These are phyloP conservation scores for Claviceps sp. DNA, from an alignment of 2,329 filamentous ascomycete genomes.

Conservation along the genomic window DNA sequence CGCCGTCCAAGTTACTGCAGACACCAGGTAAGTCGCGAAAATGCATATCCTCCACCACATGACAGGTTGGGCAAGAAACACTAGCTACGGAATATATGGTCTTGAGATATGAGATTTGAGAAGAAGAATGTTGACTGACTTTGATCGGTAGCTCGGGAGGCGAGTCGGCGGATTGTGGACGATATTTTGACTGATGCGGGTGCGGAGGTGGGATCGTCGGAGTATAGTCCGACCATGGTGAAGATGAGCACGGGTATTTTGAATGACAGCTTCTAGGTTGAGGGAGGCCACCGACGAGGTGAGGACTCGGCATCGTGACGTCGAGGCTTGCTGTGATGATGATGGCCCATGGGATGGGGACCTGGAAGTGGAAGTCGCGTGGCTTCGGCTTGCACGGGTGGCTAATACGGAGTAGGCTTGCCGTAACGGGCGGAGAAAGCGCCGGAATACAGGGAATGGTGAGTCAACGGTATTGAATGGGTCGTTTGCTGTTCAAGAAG, in stretches of 20 bases:
- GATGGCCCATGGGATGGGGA: too few relatives aligned
- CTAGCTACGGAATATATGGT: not conserved
- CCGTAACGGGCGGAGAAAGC: too few relatives aligned
- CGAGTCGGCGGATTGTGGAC: conserved; percentile 68
- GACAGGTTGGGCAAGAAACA: not conserved
- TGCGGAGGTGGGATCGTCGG: conserved; percentile 39
- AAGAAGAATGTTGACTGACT: not conserved
- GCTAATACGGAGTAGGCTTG: too few relatives aligned
- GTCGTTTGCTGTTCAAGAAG: too few relatives aligned
- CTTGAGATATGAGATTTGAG: not conserved
- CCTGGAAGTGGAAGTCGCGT: too few relatives aligned
- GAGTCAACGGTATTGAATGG: too few relatives aligned
- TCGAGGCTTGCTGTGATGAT: too few relatives aligned
- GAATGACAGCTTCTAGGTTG: conserved; percentile 44
- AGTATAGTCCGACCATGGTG: conserved; percentile 52
- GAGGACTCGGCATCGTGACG: too few relatives aligned
- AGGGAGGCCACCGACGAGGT: not conserved
- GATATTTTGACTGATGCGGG: conserved; percentile 68
- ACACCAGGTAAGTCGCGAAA: conserved; percentile 50
- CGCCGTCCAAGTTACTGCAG: conserved; percentile 63
- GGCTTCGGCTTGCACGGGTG: too few relatives aligned
- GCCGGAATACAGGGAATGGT: too few relatives aligned
- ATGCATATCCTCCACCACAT: not conserved
- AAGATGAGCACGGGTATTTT: conserved; percentile 50
- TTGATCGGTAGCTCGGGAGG: conserved; percentile 50